A percentile compares a stretch with the other conserved stretches of the same genome.
These are phyloP conservation scores for Pharnaceum exiguum DNA, from an alignment of 148 eudicot genomes.

Conservation along the genomic window DNA sequence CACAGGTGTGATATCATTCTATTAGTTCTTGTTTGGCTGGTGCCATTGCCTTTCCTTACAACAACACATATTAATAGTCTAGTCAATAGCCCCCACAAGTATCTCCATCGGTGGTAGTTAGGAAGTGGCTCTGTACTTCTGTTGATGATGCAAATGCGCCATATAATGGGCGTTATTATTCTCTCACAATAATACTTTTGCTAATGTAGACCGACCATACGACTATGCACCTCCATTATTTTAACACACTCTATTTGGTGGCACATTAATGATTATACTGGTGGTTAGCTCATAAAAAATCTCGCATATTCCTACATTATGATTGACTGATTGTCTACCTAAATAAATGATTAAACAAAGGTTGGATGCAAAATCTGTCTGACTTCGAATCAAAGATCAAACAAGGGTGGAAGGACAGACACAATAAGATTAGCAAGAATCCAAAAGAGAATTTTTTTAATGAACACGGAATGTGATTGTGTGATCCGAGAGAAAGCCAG, in stretches of 20 bases:
- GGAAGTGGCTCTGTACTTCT: constrained; percentile 12
- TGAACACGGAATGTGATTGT: not conserved
- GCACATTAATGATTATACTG: not conserved
- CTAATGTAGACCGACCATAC: not conserved
- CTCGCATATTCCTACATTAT: not conserved
- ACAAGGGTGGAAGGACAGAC: not conserved
- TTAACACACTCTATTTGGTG: not conserved
- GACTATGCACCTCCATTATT: not conserved
- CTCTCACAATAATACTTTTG: constrained; percentile 2
- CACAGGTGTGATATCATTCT: not conserved
- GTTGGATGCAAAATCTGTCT: not conserved
- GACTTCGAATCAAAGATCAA: not conserved
- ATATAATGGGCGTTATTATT: constrained; percentile 11
- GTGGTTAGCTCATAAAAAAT: not conserved
- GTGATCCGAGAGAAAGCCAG: constrained; percentile 16
- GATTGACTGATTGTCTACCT: not conserved
- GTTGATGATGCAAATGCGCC: constrained; percentile 5
- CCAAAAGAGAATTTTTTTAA: not conserved
- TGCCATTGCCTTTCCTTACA: no score
- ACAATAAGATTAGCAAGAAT: not conserved
- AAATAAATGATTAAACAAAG: not conserved
- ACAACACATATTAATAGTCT: not conserved
- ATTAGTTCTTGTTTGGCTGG: not conserved
- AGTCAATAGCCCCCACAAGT: constrained; percentile 1
- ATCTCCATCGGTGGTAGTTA: constrained; percentile 13